phyloP scores from a whole-genome alignment of 116 monocot species.

The Zostera marina region DNA sequence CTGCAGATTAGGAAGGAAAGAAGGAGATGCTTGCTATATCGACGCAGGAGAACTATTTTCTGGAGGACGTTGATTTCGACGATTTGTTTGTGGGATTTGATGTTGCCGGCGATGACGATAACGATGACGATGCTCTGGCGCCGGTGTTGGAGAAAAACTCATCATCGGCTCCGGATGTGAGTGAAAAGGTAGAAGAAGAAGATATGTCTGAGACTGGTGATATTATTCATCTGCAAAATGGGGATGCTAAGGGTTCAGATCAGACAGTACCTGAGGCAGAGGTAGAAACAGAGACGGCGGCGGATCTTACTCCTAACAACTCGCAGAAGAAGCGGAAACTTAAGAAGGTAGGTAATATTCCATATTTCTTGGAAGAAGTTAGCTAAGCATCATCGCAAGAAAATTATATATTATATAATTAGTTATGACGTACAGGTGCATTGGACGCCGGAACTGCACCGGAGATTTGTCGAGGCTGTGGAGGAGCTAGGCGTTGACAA shows the following conservation, averaged over 20 bases:
- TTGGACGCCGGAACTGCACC: slow-evolving; percentile 96
- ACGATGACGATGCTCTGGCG: slow-evolving; percentile 34
- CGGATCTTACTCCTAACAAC: background rate
- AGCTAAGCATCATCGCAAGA: too few species aligned
- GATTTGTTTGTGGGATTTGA: slow-evolving; percentile 54
- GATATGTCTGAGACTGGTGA: background rate
- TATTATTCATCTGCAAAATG: background rate
- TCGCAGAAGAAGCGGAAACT: slow-evolving; percentile 54
- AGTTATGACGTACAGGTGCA: too few species aligned
- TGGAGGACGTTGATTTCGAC: slow-evolving; percentile 66
- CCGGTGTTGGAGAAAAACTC: slow-evolving; percentile 39
- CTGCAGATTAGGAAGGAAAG: too few species aligned
- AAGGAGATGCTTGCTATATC: too few species aligned
- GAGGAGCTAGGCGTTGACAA: slow-evolving; percentile 91
- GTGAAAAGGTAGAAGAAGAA: background rate
- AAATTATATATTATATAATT: too few species aligned
- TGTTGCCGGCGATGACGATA: too few species aligned
- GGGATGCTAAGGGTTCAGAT: slow-evolving; percentile 1
- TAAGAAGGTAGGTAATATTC: too few species aligned
- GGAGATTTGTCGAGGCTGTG: slow-evolving; percentile 90
- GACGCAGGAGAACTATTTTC: slow-evolving; percentile 3
- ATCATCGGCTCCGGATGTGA: background rate
- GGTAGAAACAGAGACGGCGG: slow-evolving; percentile 7
- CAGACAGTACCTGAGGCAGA: slow-evolving; percentile 7
- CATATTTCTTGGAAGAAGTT: too few species aligned